Evolutionary conservation across 352 stramenopile genomes (phyloP).

Genomic region (Phytophthora idaei): DNA sequence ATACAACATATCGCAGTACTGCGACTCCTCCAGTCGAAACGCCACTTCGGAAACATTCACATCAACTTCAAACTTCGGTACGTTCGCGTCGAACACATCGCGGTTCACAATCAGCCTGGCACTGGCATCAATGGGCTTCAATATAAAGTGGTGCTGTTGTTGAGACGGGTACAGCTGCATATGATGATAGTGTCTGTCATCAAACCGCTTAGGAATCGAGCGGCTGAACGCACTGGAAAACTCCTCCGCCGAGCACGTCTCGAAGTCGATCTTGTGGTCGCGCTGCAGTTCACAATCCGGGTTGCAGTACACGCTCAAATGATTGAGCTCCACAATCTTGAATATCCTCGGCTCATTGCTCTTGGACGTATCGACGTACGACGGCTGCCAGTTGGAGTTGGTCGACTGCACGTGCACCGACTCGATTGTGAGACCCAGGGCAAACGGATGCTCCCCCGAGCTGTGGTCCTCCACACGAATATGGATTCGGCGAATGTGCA

Average conservation of each 20-base stretch:
- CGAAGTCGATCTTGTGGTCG: conserved; percentile 63
- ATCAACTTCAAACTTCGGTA: conserved; percentile 85
- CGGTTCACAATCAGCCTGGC: conserved; percentile 84
- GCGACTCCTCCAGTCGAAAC: conserved; percentile 83
- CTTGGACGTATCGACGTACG: conserved; percentile 80
- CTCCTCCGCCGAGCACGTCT: conserved; percentile 73
- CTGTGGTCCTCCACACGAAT: conserved; percentile 80
- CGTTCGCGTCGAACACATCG: conserved; percentile 73
- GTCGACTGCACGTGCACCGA: conserved; percentile 88
- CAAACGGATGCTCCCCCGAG: conserved; percentile 83
- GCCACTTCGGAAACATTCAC: conserved; percentile 80
- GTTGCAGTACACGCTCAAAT: conserved; percentile 87
- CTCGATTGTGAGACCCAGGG: conserved; percentile 82
- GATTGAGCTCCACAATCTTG: conserved; percentile 89
- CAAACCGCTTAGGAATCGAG: conserved; percentile 85
- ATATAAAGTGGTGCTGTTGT: conserved; percentile 84
- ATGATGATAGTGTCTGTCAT: conserved; percentile 67
- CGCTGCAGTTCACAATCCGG: conserved; percentile 73
- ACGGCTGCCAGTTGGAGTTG: conserved; percentile 87
- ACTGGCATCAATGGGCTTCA: conserved; percentile 84
- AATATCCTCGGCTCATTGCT: conserved; percentile 88
- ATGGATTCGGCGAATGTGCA: conserved; percentile 88
- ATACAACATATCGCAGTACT: conserved; percentile 90
- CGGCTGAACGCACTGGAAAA: conserved; percentile 80
- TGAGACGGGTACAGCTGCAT: conserved; percentile 75